Conservation (phyloP, 2,329 filamentous ascomycete genomes). For the Talaromyces albobiverticillius region DNA sequence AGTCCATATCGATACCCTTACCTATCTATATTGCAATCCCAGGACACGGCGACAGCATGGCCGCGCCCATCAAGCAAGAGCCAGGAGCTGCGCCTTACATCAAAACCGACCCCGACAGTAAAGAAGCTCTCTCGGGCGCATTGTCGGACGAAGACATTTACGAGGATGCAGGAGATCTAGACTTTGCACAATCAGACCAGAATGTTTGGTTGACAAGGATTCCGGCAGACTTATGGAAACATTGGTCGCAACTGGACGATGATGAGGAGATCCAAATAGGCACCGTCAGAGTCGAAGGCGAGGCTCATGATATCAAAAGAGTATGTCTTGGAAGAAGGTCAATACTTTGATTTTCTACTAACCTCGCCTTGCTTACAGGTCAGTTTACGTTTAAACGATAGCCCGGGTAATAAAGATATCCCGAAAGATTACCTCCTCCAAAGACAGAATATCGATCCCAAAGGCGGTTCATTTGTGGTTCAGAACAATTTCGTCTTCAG, state of each 20-base stretch:
- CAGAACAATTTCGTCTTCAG: slow-evolving; percentile 89
- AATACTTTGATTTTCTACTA: slow-evolving; percentile 14
- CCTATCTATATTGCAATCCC: neutral
- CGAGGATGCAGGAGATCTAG: slow-evolving; percentile 64
- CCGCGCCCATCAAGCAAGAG: slow-evolving; percentile 41
- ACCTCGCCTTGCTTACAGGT: slow-evolving; percentile 48
- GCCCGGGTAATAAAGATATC: slow-evolving; percentile 68
- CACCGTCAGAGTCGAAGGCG: slow-evolving; percentile 62
- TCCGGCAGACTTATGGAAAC: slow-evolving; percentile 76
- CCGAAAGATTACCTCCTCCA: slow-evolving; percentile 86
- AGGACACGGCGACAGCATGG: slow-evolving; percentile 22
- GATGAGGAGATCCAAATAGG: slow-evolving; percentile 80
- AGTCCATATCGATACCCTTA: slow-evolving; percentile 11
- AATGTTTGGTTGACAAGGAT: slow-evolving; percentile 70
- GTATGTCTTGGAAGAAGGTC: slow-evolving; percentile 30
- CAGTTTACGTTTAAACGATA: slow-evolving; percentile 64
- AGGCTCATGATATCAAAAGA: slow-evolving; percentile 52
- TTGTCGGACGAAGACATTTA: slow-evolving; percentile 66
- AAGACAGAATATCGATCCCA: slow-evolving; percentile 56
- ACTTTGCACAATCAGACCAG: slow-evolving; percentile 51
- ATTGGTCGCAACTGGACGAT: slow-evolving; percentile 72
- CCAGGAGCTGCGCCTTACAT: slow-evolving; percentile 37
- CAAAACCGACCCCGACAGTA: slow-evolving; percentile 41
- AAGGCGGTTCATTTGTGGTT: slow-evolving; percentile 46
- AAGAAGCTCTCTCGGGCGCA: slow-evolving; percentile 31